Evolutionary conservation across 2,329 filamentous ascomycete genomes (phyloP).

Genomic region (Chaetoscypha palmicola): DNA sequence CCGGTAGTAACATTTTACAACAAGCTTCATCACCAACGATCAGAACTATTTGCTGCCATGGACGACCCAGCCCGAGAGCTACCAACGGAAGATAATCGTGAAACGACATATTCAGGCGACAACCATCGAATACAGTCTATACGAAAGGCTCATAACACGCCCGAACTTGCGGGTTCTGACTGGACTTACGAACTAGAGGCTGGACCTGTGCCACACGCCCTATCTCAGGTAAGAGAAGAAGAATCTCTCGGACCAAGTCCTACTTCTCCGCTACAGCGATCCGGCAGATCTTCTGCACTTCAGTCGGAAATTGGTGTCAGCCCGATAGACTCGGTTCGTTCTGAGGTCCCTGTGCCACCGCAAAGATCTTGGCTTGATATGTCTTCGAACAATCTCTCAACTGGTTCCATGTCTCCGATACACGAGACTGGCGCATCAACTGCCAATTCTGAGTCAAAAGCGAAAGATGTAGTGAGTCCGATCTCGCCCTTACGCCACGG

Average conservation of each 20-base stretch:
- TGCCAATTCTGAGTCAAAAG: too few species aligned
- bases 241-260: background rate
- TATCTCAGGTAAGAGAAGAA: background rate
- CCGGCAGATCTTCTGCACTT: background rate
- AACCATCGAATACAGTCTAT: background rate
- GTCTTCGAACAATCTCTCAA: background rate
- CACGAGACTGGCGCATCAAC: too few species aligned
- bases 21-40: constrained; percentile 2
- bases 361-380: constrained; percentile 4
- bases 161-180: constrained; percentile 1
- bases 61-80: background rate
- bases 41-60: constrained; percentile 1
- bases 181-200: constrained; percentile 2
- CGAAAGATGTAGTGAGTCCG: too few species aligned
- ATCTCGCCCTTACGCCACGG: background rate
- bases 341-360: background rate
- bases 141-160: background rate
- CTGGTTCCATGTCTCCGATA: too few species aligned
- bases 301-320: background rate
- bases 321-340: background rate
- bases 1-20: background rate
- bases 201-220: background rate
- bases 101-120: background rate
- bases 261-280: background rate
- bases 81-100: background rate